phyloP scores from a whole-genome alignment of 169 alveolate species.

The Eimeria falciformis region DNA sequence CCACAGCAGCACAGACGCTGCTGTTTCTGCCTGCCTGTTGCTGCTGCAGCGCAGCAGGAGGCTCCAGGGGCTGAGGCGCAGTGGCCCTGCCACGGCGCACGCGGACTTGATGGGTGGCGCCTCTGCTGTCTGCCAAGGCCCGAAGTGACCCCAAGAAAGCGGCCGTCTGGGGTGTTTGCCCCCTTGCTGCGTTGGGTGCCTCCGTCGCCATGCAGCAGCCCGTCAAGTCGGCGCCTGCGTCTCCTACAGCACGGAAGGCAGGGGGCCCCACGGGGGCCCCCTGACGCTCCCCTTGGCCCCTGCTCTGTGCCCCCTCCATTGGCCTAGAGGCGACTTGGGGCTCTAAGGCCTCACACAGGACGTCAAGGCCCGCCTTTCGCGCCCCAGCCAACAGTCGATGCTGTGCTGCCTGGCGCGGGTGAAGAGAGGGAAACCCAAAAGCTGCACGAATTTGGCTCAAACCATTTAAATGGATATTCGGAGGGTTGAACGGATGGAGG shows the following conservation, averaged over 20 bases:
- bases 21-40: neutral
- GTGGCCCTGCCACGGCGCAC: neutral
- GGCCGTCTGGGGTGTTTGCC: neutral
- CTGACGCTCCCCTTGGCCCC: neutral
- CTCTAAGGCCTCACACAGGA: no score
- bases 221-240: neutral
- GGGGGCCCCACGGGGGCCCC: neutral
- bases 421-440: no score
- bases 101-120: conserved; percentile 10
- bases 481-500: no score
- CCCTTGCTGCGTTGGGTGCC: neutral
- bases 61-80: conserved; percentile 2
- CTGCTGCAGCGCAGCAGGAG: neutral
- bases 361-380: no score
- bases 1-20: neutral
- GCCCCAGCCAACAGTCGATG: no score
- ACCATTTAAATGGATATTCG: no score
- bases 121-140: neutral
- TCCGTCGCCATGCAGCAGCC: neutral
- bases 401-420: no score
- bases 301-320: neutral
- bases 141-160: neutral
- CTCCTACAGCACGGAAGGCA: neutral
- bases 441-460: no score
- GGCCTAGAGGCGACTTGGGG: neutral